Evolutionary conservation across 352 stramenopile genomes (phyloP), one percentile per base, ranked within the genome.

Genomic region (Hyaloperonospora arabidopsidis): DNA sequence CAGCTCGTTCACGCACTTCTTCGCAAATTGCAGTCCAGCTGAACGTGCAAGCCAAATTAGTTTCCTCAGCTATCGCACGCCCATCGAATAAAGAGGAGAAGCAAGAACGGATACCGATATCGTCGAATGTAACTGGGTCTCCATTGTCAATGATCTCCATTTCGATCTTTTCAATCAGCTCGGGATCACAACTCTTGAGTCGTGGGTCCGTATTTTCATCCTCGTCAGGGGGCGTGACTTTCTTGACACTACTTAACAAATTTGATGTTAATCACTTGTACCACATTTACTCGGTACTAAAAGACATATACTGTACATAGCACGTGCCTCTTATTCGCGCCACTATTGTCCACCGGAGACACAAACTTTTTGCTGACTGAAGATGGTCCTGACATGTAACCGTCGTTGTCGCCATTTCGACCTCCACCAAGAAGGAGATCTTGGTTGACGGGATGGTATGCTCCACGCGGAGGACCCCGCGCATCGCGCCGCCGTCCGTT

Each of bases 1-100:
- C 14, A 99, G 72, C 76, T 99, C 97, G 54, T 96, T 90, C 22
- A 99, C 88, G 28, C 93, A 98, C 51, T 96, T 88, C 65, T 99
- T 99, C 2, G 96, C 96, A 70, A 98, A 95, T 17, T 95, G 73
- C 45, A 99, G 76, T 1, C 97, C 97, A 48, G 96, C 96, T 93
- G 61, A 0, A 49, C 50, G 18, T 12, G 39, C 41, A 45, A 52
- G 18, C 5, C n/a, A 35, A 6, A 54, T 29, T 7, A 29, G 7
- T 7, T 29, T 29, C 25, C 25, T 29, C 3, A 29, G 25, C 25
- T 29, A 3, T 29, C 7, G 25, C 13, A 45, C 14, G 13, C 10
- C 1, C 28, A 14, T 45, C 11, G 12, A 36, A 8, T 45, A 3
- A 15, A 40, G 38, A 40, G 15, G 35, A 17, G 22, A 54, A 23